Evolutionary conservation across 345 rosid genomes (phyloP).

Genomic region (Syzygium grande): DNA sequence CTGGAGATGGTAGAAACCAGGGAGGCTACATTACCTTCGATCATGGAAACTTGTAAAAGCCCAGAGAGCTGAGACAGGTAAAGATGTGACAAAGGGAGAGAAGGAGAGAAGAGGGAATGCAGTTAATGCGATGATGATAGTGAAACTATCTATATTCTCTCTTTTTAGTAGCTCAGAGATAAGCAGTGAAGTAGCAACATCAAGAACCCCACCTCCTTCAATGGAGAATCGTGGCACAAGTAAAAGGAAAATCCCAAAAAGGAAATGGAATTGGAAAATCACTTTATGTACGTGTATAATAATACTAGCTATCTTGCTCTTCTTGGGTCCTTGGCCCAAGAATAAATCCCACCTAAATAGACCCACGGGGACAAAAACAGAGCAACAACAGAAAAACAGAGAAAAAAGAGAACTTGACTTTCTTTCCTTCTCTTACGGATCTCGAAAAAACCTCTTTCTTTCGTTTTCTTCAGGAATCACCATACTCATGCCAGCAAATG

Average conservation of each 20-base stretch:
- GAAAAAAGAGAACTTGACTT: not conserved
- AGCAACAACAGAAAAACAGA: not conserved
- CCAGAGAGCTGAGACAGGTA: not conserved
- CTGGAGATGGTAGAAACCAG: slow-evolving; percentile 1
- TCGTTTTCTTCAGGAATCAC: slow-evolving; percentile 39
- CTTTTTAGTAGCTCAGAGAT: not conserved
- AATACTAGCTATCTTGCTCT: slow-evolving; percentile 5
- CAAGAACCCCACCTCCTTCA: slow-evolving; percentile 6
- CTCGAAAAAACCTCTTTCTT: not conserved
- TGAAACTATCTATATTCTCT: not conserved
- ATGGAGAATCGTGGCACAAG: slow-evolving; percentile 11
- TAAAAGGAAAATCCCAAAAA: slow-evolving; percentile 2
- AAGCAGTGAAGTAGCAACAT: not conserved
- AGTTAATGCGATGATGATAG: not conserved
- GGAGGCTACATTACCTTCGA: not conserved
- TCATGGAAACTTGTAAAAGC: not conserved
- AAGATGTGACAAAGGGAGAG: not conserved
- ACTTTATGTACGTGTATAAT: slow-evolving; percentile 44
- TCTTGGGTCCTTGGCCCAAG: slow-evolving; percentile 14
- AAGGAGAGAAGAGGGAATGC: not conserved
- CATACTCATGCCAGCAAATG: slow-evolving; percentile 86
- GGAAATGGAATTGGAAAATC: not conserved
- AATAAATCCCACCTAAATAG: slow-evolving; percentile 1
- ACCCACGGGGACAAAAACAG: not conserved
- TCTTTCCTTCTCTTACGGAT: not conserved